A percentile compares a stretch with the other conserved stretches of the same genome.
Evolutionary conservation across 345 rosid species (phyloP).

Genomic region (Excoecaria agallocha): DNA sequence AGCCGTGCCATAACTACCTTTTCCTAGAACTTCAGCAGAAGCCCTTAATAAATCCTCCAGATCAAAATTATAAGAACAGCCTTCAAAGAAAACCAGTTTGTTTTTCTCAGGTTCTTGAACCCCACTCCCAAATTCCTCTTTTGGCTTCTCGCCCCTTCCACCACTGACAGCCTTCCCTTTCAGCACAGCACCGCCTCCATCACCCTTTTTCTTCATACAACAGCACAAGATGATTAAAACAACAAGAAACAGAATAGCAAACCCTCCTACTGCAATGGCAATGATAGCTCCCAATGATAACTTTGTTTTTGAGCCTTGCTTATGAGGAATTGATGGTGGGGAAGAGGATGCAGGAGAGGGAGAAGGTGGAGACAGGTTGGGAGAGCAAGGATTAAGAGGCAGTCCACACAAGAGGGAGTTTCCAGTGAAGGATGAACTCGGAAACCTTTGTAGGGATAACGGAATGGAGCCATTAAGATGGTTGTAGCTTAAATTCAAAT

Average conservation of each 20-base stretch:
- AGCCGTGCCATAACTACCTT: constrained; percentile 80
- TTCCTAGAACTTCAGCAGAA: constrained; percentile 90
- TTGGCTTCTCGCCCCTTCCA: constrained; percentile 65
- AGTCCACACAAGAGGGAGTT: constrained; percentile 63
- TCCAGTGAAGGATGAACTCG: constrained; percentile 68
- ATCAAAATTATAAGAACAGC: constrained; percentile 69
- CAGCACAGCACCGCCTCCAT: constrained; percentile 42
- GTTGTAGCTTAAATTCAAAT: constrained; percentile 67
- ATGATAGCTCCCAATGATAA: constrained; percentile 53
- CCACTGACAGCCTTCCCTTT: constrained; percentile 46
- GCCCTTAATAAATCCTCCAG: constrained; percentile 86
- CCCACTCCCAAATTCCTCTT: constrained; percentile 74
- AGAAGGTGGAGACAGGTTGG: constrained; percentile 35
- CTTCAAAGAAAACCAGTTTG: constrained; percentile 83
- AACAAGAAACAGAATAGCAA: constrained; percentile 43
- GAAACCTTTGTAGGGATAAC: constrained; percentile 51
- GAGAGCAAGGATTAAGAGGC: constrained; percentile 50
- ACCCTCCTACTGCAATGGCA: constrained; percentile 64
- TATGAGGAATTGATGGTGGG: constrained; percentile 41
- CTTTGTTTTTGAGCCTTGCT: constrained; percentile 42
- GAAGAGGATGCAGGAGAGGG: constrained; percentile 45
- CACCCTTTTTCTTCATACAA: constrained; percentile 59
- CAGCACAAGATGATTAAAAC: constrained; percentile 48
- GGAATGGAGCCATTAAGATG: constrained; percentile 74
- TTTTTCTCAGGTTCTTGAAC: constrained; percentile 76